Percentiles rank a stretch among this genome's conserved stretches.
Conservation (phyloP, 2,329 filamentous ascomycete species). For the Ophiostoma tasmaniense region DNA sequence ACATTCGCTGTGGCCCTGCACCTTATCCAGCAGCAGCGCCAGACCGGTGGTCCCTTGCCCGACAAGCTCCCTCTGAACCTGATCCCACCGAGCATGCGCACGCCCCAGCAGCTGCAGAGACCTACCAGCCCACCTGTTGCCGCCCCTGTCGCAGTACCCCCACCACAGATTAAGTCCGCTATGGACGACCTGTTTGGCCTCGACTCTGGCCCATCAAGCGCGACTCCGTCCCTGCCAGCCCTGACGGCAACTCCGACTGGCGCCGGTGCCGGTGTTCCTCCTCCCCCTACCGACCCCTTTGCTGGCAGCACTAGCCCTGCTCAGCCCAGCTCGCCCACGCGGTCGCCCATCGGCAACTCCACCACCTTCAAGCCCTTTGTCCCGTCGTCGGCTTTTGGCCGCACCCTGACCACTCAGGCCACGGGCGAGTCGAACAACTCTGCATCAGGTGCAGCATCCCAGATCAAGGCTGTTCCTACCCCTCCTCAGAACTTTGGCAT, state of each 20-base stretch:
- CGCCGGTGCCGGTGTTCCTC: slow-evolving; percentile 50
- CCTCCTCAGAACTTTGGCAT: neutral
- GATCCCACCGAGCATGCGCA: slow-evolving; percentile 78
- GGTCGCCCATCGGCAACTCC: slow-evolving; percentile 38
- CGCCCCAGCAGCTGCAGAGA: slow-evolving; percentile 47
- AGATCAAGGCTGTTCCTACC: slow-evolving; percentile 23
- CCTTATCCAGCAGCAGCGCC: slow-evolving; percentile 82
- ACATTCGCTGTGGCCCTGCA: slow-evolving; percentile 98
- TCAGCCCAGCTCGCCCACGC: slow-evolving; percentile 46
- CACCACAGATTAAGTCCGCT: slow-evolving; percentile 52
- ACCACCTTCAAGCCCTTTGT: slow-evolving; percentile 77
- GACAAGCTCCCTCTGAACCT: slow-evolving; percentile 69
- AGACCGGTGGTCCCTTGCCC: slow-evolving; percentile 57
- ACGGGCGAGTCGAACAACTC: slow-evolving; percentile 56
- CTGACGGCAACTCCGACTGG: slow-evolving; percentile 16
- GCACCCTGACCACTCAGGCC: slow-evolving; percentile 65
- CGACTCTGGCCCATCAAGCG: slow-evolving; percentile 51
- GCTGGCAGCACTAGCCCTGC: slow-evolving; percentile 39
- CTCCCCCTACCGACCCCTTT: slow-evolving; percentile 51
- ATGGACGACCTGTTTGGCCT: slow-evolving; percentile 91
- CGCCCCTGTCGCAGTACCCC: slow-evolving; percentile 25
- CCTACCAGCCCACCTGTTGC: slow-evolving; percentile 37
- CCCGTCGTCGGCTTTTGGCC: slow-evolving; percentile 86
- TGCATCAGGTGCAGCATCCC: slow-evolving; percentile 30
- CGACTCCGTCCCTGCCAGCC: slow-evolving; percentile 34